phyloP scores from a whole-genome alignment of 108 stramenopile species.

The Discostella stelligeroides region DNA sequence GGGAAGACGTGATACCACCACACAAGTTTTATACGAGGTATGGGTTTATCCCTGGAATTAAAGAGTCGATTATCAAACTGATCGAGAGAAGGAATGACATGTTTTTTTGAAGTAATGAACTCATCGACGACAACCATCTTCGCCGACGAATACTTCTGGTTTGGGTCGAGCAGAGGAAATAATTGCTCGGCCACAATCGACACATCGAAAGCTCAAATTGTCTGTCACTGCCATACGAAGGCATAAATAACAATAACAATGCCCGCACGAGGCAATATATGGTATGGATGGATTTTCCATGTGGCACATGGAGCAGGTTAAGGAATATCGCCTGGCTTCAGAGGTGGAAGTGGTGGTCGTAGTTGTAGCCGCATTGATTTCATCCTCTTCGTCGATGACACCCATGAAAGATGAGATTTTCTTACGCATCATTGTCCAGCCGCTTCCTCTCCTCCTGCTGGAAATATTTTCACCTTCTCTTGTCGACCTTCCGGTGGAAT shows the following conservation, averaged over 20 bases:
- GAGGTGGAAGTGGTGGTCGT: background rate
- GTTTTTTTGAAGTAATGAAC: conserved; percentile 53
- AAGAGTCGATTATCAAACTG: conserved; percentile 59
- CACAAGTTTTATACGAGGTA: conserved; percentile 77
- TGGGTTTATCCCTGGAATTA: conserved; percentile 81
- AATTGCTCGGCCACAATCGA: conserved; percentile 30
- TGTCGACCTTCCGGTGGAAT: background rate
- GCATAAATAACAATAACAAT: conserved; percentile 50
- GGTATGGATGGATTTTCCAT: conserved; percentile 44
- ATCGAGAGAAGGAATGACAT: conserved; percentile 61
- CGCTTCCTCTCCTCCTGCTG: conserved; percentile 9
- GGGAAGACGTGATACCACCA: conserved; percentile 75
- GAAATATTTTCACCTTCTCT: background rate
- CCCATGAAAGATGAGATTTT: conserved; percentile 47
- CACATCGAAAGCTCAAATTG: conserved; percentile 41
- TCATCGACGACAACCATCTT: background rate
- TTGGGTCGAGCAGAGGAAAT: conserved; percentile 18
- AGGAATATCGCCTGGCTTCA: background rate
- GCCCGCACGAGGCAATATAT: conserved; percentile 49
- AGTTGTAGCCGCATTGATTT: background rate
- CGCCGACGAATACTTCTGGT: background rate
- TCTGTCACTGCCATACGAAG: conserved; percentile 48
- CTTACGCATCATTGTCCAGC: conserved; percentile 25
- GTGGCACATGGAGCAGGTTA: conserved; percentile 39
- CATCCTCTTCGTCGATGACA: conserved; percentile 38